A percentile compares a stretch with the other conserved stretches of the same genome.
These are phyloP conservation scores for Mrakia hoshinonis DNA, from an alignment of 768 basidiomycete species.

Conservation along the genomic window DNA sequence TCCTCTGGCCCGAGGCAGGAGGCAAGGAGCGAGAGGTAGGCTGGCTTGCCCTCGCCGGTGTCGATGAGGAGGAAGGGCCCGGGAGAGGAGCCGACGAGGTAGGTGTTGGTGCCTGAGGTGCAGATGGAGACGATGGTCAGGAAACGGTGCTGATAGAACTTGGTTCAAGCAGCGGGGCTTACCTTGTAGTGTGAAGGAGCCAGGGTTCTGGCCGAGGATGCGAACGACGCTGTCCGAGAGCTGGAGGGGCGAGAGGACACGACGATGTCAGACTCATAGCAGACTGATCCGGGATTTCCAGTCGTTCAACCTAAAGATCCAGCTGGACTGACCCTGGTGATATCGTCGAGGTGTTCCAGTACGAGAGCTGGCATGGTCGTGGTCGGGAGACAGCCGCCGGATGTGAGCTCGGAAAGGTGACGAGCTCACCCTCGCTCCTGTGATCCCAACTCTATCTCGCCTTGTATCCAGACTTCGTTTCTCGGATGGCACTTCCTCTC, in stretches of 20 bases:
- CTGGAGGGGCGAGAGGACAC: constrained; percentile 9
- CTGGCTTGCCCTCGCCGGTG: constrained; percentile 63
- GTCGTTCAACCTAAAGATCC: neutral
- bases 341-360: neutral
- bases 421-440: neutral
- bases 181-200: constrained; percentile 83
- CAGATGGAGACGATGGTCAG: neutral
- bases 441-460: neutral
- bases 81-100: constrained; percentile 60
- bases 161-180: no score
- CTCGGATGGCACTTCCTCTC: neutral
- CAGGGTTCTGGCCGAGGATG: constrained; percentile 60
- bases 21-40: constrained; percentile 58
- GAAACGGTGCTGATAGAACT: neutral
- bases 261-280: neutral
- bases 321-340: neutral
- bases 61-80: constrained; percentile 77
- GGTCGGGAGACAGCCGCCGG: neutral
- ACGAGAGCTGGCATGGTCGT: neutral
- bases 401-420: neutral
- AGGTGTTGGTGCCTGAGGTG: constrained; percentile 72
- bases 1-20: constrained; percentile 29
- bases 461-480: neutral
- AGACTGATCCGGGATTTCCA: no score
- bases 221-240: constrained; percentile 24